Percentiles rank a stretch among this genome's conserved stretches.
Conservation (phyloP, 2,329 filamentous ascomycete genomes). For the Xylariaceae sp. region DNA sequence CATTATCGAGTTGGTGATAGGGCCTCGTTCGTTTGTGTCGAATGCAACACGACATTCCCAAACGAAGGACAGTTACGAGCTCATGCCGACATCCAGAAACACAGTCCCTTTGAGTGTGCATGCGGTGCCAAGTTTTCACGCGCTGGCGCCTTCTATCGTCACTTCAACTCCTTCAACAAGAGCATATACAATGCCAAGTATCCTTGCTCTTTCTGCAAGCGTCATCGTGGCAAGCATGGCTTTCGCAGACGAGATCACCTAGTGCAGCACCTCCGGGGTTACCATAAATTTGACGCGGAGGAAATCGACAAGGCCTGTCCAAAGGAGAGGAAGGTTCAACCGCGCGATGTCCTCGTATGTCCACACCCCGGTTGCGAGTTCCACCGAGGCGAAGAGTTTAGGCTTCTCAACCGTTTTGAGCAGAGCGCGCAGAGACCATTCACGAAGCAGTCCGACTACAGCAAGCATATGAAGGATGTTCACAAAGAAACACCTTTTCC, state of each 20-base stretch:
- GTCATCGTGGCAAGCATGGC: slow-evolving; percentile 35
- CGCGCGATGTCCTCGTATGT: slow-evolving; percentile 20
- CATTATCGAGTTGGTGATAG: slow-evolving; percentile 16
- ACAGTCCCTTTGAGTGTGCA: slow-evolving; percentile 19
- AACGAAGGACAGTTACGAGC: background rate
- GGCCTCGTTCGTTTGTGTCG: slow-evolving; percentile 11
- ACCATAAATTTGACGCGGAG: slow-evolving; percentile 38
- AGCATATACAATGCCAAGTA: slow-evolving; percentile 20
- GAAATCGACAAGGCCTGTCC: slow-evolving; percentile 9
- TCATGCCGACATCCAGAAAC: slow-evolving; percentile 7
- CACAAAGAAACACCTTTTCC: slow-evolving; percentile 40
- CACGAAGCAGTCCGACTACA: slow-evolving; percentile 32
- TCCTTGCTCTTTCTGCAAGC: slow-evolving; percentile 39
- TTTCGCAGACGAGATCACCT: slow-evolving; percentile 44
- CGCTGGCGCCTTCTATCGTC: slow-evolving; percentile 32
- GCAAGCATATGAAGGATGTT: slow-evolving; percentile 40
- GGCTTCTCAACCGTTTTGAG: slow-evolving; percentile 9
- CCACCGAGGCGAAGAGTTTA: slow-evolving; percentile 20
- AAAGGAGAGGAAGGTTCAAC: background rate
- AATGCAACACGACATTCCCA: slow-evolving; percentile 14
- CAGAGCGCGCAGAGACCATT: slow-evolving; percentile 19
- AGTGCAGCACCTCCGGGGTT: slow-evolving; percentile 40
- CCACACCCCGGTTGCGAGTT: slow-evolving; percentile 26
- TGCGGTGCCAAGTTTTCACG: slow-evolving; percentile 35
- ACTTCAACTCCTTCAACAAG: slow-evolving; percentile 25